phyloP scores from a whole-genome alignment of 768 basidiomycete genomes.

The Sporobolomyces phaffii region DNA sequence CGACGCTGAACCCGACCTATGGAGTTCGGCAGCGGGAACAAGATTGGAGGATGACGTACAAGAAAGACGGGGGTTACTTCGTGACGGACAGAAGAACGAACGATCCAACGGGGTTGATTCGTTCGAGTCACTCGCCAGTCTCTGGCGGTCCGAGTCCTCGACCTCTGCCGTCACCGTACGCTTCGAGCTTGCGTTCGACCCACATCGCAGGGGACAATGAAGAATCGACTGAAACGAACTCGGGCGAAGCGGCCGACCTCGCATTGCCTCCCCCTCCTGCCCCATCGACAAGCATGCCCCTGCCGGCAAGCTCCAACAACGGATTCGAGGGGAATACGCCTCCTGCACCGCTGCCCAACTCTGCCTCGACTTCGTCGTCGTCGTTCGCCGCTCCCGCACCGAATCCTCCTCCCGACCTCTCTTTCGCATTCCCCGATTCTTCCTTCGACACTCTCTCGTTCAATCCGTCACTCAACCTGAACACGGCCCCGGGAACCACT shows the following conservation, averaged over 20 bases:
- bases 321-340: too few species aligned
- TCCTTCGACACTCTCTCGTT: conserved; percentile 22
- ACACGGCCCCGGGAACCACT: neutral
- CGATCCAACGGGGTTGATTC: conserved; percentile 23
- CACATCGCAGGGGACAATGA: conserved; percentile 6
- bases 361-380: neutral
- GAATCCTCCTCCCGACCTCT: conserved; percentile 27
- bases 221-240: neutral
- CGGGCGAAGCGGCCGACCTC: neutral
- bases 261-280: neutral
- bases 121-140: conserved; percentile 19
- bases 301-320: too few species aligned
- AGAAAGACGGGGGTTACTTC: conserved; percentile 31
- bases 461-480: conserved; percentile 29
- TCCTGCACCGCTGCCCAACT: neutral
- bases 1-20: conserved; percentile 36
- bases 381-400: conserved; percentile 10
- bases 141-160: neutral
- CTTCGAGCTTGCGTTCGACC: conserved; percentile 30
- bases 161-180: conserved; percentile 15
- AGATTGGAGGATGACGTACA: conserved; percentile 34
- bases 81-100: conserved; percentile 20
- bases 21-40: conserved; percentile 37
- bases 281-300: neutral
- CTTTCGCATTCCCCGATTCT: conserved; percentile 29